phyloP scores from a whole-genome alignment of 495 filamentous ascomycete species.

The Pseudomonodictys pantanalensis region DNA sequence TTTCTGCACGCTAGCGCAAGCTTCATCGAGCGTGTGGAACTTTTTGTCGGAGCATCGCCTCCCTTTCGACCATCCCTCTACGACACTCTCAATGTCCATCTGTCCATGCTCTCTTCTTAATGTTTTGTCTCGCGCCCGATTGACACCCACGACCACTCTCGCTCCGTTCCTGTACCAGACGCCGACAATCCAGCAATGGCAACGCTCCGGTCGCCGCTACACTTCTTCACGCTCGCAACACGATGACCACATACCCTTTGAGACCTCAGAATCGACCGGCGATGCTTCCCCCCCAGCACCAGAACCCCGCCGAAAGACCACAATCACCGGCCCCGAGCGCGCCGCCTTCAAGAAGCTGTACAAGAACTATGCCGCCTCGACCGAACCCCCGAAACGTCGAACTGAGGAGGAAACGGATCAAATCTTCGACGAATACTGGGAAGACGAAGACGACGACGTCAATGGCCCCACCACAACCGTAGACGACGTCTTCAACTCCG shows the following conservation, averaged over 20 bases:
- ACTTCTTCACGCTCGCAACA: conserved; percentile 9
- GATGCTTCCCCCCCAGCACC: neutral
- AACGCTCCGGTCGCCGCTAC: conserved; percentile 7
- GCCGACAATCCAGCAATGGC: conserved; percentile 35
- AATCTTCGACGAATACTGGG: conserved; percentile 13
- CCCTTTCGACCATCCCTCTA: neutral
- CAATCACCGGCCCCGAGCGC: conserved; percentile 30
- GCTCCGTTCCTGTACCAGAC: conserved; percentile 71
- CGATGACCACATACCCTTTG: conserved; percentile 45
- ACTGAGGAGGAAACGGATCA: conserved; percentile 10
- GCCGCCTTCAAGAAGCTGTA: conserved; percentile 28
- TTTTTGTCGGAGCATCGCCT: neutral
- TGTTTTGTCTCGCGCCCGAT: conserved; percentile 18
- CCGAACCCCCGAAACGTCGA: conserved; percentile 1
- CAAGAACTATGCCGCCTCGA: conserved; percentile 1
- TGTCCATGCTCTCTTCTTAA: conserved; percentile 10
- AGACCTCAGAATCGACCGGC: conserved; percentile 15
- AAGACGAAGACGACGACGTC: conserved; percentile 8
- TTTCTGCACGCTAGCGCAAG: neutral
- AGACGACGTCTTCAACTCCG: conserved; percentile 20
- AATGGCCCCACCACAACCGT: conserved; percentile 1
- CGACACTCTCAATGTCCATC: conserved; percentile 1
- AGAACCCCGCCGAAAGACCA: conserved; percentile 20
- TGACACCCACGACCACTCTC: conserved; percentile 33
- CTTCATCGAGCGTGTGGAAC: neutral